Percentiles rank a stretch among this genome's conserved stretches.
phyloP scores from a whole-genome alignment of 805 yeast species.

The Metschnikowia matae region DNA sequence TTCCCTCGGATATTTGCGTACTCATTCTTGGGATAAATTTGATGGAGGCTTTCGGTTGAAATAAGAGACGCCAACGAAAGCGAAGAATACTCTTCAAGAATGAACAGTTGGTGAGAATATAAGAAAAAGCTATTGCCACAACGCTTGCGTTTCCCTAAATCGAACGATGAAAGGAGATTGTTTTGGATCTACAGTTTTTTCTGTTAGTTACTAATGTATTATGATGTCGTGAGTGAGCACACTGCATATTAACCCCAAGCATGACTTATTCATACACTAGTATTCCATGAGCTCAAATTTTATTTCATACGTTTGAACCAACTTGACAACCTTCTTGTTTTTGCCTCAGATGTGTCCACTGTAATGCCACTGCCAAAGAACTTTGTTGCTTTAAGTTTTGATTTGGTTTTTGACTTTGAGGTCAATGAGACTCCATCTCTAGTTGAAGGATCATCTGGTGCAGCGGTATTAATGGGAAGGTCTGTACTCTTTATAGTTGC shows the following conservation, averaged over 20 bases:
- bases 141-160: neutral
- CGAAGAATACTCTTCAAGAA: neutral
- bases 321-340: neutral
- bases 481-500: neutral
- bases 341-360: neutral
- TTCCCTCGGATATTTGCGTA: constrained; percentile 10
- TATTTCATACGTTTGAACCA: constrained; percentile 2
- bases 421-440: neutral
- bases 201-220: neutral
- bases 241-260: constrained; percentile 1
- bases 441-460: neutral
- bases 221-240: neutral
- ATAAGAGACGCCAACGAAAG: neutral
- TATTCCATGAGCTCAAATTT: neutral
- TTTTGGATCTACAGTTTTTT: neutral
- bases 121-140: neutral
- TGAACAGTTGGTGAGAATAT: neutral
- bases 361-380: neutral
- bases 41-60: neutral
- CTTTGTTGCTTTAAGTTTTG: neutral
- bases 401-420: neutral
- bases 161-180: neutral
- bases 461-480: neutral
- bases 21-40: constrained; percentile 6
- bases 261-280: neutral